Percentiles rank a stretch among this genome's conserved stretches.
phyloP scores from a whole-genome alignment of 371 early-diverging fungal species.

The Rhizopus stolonifer region DNA sequence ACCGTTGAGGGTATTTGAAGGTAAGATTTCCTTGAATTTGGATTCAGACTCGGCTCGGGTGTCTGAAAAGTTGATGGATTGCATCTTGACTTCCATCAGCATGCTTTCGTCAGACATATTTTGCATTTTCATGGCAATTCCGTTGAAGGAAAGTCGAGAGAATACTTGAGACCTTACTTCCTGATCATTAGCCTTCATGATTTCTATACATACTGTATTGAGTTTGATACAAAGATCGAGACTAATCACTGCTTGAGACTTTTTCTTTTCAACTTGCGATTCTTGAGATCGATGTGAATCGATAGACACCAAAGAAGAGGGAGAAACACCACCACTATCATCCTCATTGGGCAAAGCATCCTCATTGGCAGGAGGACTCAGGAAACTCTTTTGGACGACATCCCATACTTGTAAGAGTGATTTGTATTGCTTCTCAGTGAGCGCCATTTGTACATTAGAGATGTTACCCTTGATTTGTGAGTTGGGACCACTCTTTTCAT shows the following conservation, averaged over 20 bases:
- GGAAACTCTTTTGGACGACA: slow-evolving; percentile 61
- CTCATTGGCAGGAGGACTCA: slow-evolving; percentile 30
- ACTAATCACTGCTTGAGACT: slow-evolving; percentile 1
- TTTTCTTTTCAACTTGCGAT: not conserved
- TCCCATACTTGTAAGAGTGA: slow-evolving; percentile 66
- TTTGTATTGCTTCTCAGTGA: slow-evolving; percentile 81
- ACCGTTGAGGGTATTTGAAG: slow-evolving; percentile 59
- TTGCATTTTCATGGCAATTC: slow-evolving; percentile 63
- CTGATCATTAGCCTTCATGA: slow-evolving; percentile 51
- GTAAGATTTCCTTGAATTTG: slow-evolving; percentile 83
- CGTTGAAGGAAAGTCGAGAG: slow-evolving; percentile 57
- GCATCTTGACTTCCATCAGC: slow-evolving; percentile 72
- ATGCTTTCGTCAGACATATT: slow-evolving; percentile 61
- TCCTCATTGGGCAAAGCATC: no score
- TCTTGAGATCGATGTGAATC: not conserved
- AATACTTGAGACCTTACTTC: slow-evolving; percentile 24
- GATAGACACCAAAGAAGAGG: not conserved
- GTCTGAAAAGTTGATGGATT: slow-evolving; percentile 77
- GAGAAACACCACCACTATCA: no score
- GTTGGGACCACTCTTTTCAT: slow-evolving; percentile 36
- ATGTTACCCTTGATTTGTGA: slow-evolving; percentile 66
- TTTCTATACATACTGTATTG: slow-evolving; percentile 31
- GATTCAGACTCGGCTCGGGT: slow-evolving; percentile 73
- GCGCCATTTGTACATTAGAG: slow-evolving; percentile 74
- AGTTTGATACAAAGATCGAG: slow-evolving; percentile 28